Conservation (phyloP, 257 asterid genomes). For the Rehmannia glutinosa region DNA sequence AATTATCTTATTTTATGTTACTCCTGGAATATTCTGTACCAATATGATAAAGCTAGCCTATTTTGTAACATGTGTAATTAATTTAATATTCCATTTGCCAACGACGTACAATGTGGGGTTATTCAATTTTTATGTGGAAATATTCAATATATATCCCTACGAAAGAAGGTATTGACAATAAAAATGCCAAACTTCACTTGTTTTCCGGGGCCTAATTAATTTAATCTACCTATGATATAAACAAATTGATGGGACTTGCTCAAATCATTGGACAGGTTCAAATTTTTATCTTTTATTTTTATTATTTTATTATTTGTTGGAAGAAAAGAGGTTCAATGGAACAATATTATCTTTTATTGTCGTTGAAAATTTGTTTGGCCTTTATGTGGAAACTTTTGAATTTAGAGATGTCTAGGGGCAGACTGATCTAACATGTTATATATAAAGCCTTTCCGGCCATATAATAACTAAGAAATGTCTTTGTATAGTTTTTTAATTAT, state of each 20-base stretch:
- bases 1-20: not conserved
- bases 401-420: no score
- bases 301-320: no score
- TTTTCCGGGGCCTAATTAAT: constrained; percentile 11
- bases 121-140: constrained; percentile 7
- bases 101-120: constrained; percentile 1
- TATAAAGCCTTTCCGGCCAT: no score
- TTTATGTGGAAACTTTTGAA: no score
- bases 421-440: no score
- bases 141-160: constrained; percentile 9
- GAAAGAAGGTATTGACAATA: constrained; percentile 15
- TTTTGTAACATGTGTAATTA: constrained; percentile 6
- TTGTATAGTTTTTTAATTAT: no score
- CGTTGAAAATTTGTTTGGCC: no score
- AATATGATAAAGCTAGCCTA: no score
- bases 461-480: no score
- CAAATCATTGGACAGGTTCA: not conserved
- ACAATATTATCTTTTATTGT: no score
- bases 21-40: no score
- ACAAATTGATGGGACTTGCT: constrained; percentile 9
- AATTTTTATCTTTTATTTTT: not conserved
- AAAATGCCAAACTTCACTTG: constrained; percentile 16
- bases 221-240: not conserved
- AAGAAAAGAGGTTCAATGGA: no score
- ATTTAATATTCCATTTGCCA: constrained; percentile 6